Percentiles rank a stretch among this genome's conserved stretches.
Conservation (phyloP, 345 rosid species). For the Salix caprea region DNA sequence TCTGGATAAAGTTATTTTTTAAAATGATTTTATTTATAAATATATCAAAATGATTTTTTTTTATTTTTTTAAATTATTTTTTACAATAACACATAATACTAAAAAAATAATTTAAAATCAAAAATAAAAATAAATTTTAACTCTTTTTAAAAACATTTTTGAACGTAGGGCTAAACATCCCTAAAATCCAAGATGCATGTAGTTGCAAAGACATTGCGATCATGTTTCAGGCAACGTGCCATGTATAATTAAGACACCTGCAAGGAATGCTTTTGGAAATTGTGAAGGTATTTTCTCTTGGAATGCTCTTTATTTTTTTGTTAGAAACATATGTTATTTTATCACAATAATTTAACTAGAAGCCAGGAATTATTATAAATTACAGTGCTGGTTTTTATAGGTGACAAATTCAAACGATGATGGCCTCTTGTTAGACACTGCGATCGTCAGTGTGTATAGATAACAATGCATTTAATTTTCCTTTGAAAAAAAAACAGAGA, state of each 20-base stretch:
- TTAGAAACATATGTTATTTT: too few relatives aligned
- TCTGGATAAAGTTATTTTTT: too few relatives aligned
- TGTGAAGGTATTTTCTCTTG: too few relatives aligned
- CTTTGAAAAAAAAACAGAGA: too few relatives aligned
- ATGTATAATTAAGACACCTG: neutral
- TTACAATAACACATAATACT: fast-evolving
- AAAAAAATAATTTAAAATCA: too few relatives aligned
- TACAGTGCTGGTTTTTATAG: neutral
- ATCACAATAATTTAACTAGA: neutral
- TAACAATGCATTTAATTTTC: neutral
- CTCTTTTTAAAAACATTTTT: too few relatives aligned
- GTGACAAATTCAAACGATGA: neutral
- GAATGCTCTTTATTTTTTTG: too few relatives aligned
- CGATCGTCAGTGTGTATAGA: neutral
- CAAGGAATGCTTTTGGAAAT: neutral
- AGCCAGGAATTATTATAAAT: neutral
- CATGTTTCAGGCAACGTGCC: neutral
- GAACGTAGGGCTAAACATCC: too few relatives aligned
- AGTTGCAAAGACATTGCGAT: neutral
- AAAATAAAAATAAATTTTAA: too few relatives aligned
- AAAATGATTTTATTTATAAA: too few relatives aligned
- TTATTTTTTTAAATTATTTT: too few relatives aligned
- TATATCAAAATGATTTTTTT: too few relatives aligned
- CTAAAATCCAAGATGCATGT: neutral
- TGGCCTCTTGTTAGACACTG: neutral